Evolutionary conservation across 164 flowering plant species (phyloP), one percentile per base, ranked within the genome.

Genomic region (Dillenia turbinata): DNA sequence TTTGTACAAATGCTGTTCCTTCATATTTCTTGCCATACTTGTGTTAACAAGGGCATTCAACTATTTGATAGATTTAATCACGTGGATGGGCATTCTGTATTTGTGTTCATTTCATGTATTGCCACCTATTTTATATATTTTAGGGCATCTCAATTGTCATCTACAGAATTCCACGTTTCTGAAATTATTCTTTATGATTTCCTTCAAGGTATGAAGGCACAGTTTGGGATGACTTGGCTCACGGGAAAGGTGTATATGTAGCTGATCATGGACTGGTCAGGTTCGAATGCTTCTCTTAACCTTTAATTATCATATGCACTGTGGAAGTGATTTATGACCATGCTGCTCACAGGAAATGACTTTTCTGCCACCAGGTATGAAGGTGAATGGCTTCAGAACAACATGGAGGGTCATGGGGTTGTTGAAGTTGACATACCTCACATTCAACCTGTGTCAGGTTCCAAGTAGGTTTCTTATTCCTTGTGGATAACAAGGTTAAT

Each of bases 161-260:
- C 6, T 5, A 33, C 40, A 33, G 5, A 33, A 33, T 33, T 33
- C 40, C 40, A 33, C 6, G 40, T 33, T 33, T 33, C 40, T 33
- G 40, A 33, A 33, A 6, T 33, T 5, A 33, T 33, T 33, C 40
- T 33, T 33, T 33, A 33, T 33, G 40, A 33, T 33, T 52, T 57
- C 66, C 40, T 54, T 66, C 8, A 63, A 93, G 98, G 79, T 93
- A 88, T 73, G 98, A 93, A 81, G 98, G 97, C 52, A 90, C 98
- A 40, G 89, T 90, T 48, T 93, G 96, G 96, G 96, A 93, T 78
- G 98, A 93, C 72, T 64, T 83, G 81, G 97, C 98, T 48, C 96
- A 90, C 72, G 97, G 98, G 8, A 90, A 84, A 75, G 98, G 97
- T 59, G 98, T 93, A 52, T 87, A 76, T 66, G 83, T 83, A 56